These are phyloP conservation scores for Fusarium beomiforme DNA, from an alignment of 2,329 filamentous ascomycete genomes.

Conservation along the genomic window DNA sequence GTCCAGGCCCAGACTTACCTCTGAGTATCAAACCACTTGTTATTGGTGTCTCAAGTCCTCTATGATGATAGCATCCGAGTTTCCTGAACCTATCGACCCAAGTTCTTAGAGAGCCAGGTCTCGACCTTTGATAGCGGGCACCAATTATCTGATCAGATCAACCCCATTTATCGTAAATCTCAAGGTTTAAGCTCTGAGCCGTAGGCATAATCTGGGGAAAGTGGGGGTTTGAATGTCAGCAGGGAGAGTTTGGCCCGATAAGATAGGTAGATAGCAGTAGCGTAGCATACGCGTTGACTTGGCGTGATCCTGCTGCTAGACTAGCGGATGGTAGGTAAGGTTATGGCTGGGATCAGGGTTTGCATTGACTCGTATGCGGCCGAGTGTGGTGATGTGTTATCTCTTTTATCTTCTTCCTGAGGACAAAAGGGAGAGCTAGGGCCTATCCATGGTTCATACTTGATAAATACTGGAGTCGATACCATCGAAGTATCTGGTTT, in stretches of 20 bases:
- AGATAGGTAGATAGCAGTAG: constrained; percentile 2
- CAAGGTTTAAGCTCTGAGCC: neutral
- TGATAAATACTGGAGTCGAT: neutral
- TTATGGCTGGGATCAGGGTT: neutral
- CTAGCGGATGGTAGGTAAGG: neutral
- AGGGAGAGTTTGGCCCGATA: neutral
- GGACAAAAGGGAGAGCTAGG: neutral
- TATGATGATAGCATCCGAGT: no score
- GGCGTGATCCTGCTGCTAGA: neutral
- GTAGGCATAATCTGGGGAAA: neutral
- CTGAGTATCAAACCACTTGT: neutral
- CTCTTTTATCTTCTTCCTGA: neutral
- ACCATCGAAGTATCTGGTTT: neutral
- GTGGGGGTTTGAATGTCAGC: neutral
- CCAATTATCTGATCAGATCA: neutral
- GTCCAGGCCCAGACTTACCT: neutral
- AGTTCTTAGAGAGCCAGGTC: neutral
- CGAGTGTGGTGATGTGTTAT: neutral
- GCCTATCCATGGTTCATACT: neutral
- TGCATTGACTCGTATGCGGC: neutral
- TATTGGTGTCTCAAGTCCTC: neutral
- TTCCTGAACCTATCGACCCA: neutral
- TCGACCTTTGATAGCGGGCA: neutral
- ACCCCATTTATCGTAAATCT: neutral
- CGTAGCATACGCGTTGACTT: neutral